Evolutionary conservation across 2,329 filamentous ascomycete genomes (phyloP).

Genomic region (Colletotrichum somersetense): DNA sequence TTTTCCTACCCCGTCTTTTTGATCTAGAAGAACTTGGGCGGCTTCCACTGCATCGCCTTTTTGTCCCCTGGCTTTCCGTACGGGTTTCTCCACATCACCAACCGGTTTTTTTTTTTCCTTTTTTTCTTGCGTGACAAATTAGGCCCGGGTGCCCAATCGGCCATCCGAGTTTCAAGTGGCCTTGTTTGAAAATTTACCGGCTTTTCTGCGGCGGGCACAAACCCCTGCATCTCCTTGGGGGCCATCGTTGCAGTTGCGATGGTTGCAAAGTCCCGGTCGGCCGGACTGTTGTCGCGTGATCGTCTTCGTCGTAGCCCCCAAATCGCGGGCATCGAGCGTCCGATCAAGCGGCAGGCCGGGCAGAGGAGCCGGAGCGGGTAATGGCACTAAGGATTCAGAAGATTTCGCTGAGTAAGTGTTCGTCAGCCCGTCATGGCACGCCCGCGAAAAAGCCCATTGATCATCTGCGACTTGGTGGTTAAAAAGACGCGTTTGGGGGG

Average conservation of each 20-base stretch:
- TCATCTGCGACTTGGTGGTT: background rate
- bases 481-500: background rate
- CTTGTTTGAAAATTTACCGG: too few relatives aligned
- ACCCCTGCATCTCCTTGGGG: background rate
- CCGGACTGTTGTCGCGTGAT: background rate
- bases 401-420: background rate
- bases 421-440: background rate
- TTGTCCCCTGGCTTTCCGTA: background rate
- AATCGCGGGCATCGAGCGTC: background rate
- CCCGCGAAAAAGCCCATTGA: background rate
- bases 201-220: background rate
- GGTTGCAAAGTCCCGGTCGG: too few relatives aligned
- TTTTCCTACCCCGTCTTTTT: background rate
- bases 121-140: background rate
- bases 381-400: background rate
- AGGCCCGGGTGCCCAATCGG: background rate
- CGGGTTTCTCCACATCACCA: background rate
- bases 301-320: background rate
- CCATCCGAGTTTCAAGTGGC: background rate
- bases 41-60: constrained; percentile 6
- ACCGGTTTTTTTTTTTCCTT: too few relatives aligned
- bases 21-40: constrained; percentile 6
- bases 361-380: background rate
- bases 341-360: background rate
- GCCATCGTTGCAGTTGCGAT: background rate